Base-by-base conservation (phyloP, 1,284 basidiomycete species). In the Cutaneotrichosporon cyanovorans region DNA sequence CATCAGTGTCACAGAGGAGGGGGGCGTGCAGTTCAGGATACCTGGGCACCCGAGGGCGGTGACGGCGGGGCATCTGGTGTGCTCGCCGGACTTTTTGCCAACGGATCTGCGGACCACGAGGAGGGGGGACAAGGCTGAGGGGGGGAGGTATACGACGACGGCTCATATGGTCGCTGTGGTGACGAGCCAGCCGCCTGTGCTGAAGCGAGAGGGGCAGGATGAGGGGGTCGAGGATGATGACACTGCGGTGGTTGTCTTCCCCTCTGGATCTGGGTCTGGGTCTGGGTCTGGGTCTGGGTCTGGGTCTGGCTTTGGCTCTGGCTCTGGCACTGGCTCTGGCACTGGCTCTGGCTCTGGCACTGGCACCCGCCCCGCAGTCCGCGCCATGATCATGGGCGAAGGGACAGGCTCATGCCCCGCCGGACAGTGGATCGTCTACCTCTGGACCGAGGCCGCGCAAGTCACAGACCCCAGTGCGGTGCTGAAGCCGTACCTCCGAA, bases 401-500 rank as follows among this genome's bases (percentile, higher is more conserved):
- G 85, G 83, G 9, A 89, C 85, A 1, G 80, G 92, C 71, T 84
- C 86, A 8, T 81, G 87, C 46, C 93, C 93, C 0, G 74, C 78
- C 44, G 87, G 83, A 2, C 84, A 85, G 78, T 86, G 89, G 89
- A 66, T 75, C 18, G 53, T 74, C 9, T 75, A 75, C 50, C 56
- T 75, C 39, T 63, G 61, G 8, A 51, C 63, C 1, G 37, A 51
- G 4, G 39, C 52, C 5, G 21, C 40, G 2, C 16, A 22, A 2
- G 39, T 15, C n/a, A 3, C 15, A 21, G 40, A 53, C 19, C 33
- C 46, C 12, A 31, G 51, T 19, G 48, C 48, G 1, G 30, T 50
- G 2, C 55, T 66, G n/a, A 28, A 40, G 45, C 61, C 61, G 12
- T 63, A 55, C 40, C 52, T 69, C 10, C 21, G 40, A 5, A 56